Base-by-base conservation (phyloP, 768 basidiomycete genomes). In the Pleurotus eryngii region DNA sequence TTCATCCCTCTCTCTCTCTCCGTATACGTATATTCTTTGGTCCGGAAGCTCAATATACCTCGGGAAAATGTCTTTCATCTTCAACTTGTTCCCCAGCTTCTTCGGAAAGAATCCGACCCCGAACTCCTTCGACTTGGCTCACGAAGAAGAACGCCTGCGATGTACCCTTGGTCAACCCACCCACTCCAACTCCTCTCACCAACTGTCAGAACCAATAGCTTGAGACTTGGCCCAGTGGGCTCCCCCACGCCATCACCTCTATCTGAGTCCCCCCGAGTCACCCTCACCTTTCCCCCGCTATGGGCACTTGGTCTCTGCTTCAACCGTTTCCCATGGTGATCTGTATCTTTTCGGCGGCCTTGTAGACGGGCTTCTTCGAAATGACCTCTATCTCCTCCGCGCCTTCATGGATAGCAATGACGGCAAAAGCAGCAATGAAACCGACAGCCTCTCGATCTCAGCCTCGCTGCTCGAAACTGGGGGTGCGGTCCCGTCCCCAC, bases 321-420 rank as follows among this genome's bases (percentile, higher is more conserved):
- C 80, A 4, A 82, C 91, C 1, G 88, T 87, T 22, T 68, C 82
- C n/a, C 80, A 77, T 5, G 97, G 97, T 4, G 95, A 98, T 64
- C 85, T 99, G 60, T 95, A 93, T 72, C 81, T 99, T 60, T 99
- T 99, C 62, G 97, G 97, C 60, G 97, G 97, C 60, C 89, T 99
- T 58, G 95, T 98, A 11, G 84, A 89, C 40, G 96, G 98, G 68
- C 74, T 81, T 5, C 88, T 95, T 35, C 82, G 87, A 51, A 97
- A 97, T 71, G 97, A 99, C 74, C 77, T 99, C 27, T 98, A 96
- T 71, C 75, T 91, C n/a, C 86, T 98, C 67, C 87, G 87, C 39
- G 84, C 45, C 45, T 35, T 9, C 8, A 9, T 3, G 8, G 30
- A 35, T 0, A 35, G 30, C 1, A 35, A 12, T 35, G 30, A 3